Base-by-base conservation (phyloP, 2,329 filamentous ascomycete species). In the Hypoxylon sp. region DNA sequence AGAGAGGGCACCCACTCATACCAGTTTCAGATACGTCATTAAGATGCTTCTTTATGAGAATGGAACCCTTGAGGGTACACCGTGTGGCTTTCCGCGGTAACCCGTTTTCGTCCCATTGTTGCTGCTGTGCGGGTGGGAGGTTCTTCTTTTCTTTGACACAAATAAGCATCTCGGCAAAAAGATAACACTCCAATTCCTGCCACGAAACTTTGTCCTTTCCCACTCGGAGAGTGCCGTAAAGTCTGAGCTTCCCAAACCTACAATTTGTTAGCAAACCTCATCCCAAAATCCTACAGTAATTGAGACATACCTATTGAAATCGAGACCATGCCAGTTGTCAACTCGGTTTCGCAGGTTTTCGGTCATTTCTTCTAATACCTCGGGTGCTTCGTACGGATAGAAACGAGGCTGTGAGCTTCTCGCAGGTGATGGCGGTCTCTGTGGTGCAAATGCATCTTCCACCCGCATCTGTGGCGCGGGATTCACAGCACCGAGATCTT, bases 91-190 rank as follows among this genome's bases (percentile, higher is more conserved):
- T 92, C 47, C 81, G 80, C 15, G 79, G 80, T 1, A 77, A 68
- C 3, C 77, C 75, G 12, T 75, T 75, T 43, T 83, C 83, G 40
- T 85, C 87, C 82, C 89, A 92, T 59, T 89, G 83, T 41, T 83
- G 80, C 27, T 80, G 83, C 36, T 83, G 79, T 21, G 80, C 66
- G 5, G 78, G 55, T 64, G 77, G 61, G 7, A 77, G 69, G 6
- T 79, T 72, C 75, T 92, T 96, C 81, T 97, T 97, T 74, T 97
- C 94, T 73, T 97, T 99, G 55, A 99, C 91, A 68, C 94, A 99
- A 60, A 99, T 99, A 64, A 99, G 88, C 94, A 99, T 99, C 75
- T 99, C 94, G 3, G 89, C 90, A 68, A 99, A 99, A 20, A 99
- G 81, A 70, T 91, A 99, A 71, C 94, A 99, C 70, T 99, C 92